These are phyloP conservation scores for Suhomyces faveliae DNA, from an alignment of 805 yeast species.

Conservation along the genomic window DNA sequence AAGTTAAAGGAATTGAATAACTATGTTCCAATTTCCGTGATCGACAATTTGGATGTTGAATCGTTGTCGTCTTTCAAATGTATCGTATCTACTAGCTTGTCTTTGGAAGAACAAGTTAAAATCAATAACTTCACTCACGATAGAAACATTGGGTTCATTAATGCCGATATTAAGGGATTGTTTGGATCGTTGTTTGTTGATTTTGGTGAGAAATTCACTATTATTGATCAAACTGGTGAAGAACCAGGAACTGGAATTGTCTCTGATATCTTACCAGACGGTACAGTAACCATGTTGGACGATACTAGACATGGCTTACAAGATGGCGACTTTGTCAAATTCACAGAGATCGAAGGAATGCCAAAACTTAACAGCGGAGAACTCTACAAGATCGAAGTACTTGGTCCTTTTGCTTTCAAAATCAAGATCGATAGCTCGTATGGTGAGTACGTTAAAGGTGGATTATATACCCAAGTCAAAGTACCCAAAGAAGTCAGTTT, in stretches of 20 bases:
- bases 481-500: conserved; percentile 67
- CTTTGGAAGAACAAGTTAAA: conserved; percentile 70
- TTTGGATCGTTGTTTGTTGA: conserved; percentile 90
- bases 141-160: conserved; percentile 72
- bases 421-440: conserved; percentile 53
- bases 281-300: conserved; percentile 90
- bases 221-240: conserved; percentile 87
- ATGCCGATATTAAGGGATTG: conserved; percentile 81
- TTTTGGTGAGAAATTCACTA: conserved; percentile 77
- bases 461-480: conserved; percentile 89
- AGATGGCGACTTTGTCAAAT: conserved; percentile 88
- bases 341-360: conserved; percentile 82
- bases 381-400: conserved; percentile 72
- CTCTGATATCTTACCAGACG: conserved; percentile 82
- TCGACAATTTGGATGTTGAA: conserved; percentile 53
- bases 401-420: conserved; percentile 93
- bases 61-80: conserved; percentile 66
- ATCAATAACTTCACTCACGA: conserved; percentile 75
- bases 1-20: conserved; percentile 79
- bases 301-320: conserved; percentile 91
- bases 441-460: conserved; percentile 78
- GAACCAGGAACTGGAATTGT: conserved; percentile 86
- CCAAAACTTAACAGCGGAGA: conserved; percentile 70
- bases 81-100: conserved; percentile 74
- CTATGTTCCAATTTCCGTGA: conserved; percentile 81